phyloP scores from a whole-genome alignment of 169 alveolate genomes.

The Plasmodium ovale region DNA sequence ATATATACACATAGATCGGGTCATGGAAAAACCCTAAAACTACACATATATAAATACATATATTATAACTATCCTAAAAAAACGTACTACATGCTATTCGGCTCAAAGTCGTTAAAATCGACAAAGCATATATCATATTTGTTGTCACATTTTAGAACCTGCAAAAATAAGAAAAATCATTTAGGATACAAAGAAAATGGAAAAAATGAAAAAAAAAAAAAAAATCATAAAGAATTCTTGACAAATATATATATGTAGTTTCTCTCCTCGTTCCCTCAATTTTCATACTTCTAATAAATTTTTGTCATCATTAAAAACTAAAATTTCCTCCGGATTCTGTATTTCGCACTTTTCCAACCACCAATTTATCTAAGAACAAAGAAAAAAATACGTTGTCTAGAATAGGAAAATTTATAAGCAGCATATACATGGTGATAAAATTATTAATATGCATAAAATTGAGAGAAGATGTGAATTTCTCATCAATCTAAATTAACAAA shows the following conservation, averaged over 20 bases:
- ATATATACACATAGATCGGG: conserved; percentile 10
- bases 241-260: not conserved
- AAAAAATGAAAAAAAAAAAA: not conserved
- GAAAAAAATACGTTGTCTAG: not conserved
- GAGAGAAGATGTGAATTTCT: not conserved
- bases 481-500: not conserved
- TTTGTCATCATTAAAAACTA: conserved; percentile 57
- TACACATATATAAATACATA: not conserved
- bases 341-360: conserved; percentile 68
- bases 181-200: not conserved
- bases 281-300: conserved; percentile 58
- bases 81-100: conserved; percentile 46
- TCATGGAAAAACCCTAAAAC: too few relatives aligned
- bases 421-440: too few relatives aligned
- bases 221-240: not conserved
- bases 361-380: conserved; percentile 64
- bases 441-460: not conserved
- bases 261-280: not conserved
- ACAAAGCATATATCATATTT: conserved; percentile 69
- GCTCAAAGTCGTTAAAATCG: conserved; percentile 57
- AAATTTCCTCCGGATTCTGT: conserved; percentile 37
- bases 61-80: not conserved
- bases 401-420: not conserved
- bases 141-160: conserved; percentile 62
- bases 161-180: not conserved